phyloP scores from a whole-genome alignment of 73 alveolate species.

The Tetrahymena borealis region DNA sequence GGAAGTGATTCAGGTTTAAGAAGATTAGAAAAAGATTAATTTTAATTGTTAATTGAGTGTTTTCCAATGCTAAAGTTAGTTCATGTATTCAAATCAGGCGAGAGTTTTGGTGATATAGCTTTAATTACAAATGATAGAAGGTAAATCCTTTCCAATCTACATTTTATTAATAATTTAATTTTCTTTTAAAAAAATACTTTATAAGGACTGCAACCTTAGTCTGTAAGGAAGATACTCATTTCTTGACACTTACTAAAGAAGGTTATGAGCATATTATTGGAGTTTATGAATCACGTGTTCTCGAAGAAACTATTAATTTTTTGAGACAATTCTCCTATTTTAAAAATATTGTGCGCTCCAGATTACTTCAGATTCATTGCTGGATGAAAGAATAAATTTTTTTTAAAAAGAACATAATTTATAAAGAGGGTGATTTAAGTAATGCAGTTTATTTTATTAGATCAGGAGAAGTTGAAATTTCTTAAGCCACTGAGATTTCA shows the following conservation, averaged over 20 bases:
- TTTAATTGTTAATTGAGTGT: not conserved
- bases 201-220: slow-evolving; percentile 91
- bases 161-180: not conserved
- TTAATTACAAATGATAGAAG: slow-evolving; percentile 58
- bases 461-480: not conserved
- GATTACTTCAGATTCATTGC: not conserved
- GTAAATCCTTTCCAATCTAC: not conserved
- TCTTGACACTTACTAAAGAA: slow-evolving; percentile 62
- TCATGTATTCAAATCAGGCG: slow-evolving; percentile 68
- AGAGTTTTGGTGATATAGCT: slow-evolving; percentile 91
- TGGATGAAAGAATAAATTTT: not conserved
- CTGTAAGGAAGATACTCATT: slow-evolving; percentile 72
- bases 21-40: not conserved
- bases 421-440: not conserved
- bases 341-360: not conserved
- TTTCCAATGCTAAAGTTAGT: slow-evolving; percentile 9
- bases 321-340: not conserved
- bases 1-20: not conserved
- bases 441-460: not conserved
- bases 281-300: not conserved
- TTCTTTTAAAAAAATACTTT: not conserved
- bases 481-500: not conserved
- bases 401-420: not conserved
- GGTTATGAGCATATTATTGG: slow-evolving; percentile 56
- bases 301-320: not conserved